phyloP scores from a whole-genome alignment of 352 stramenopile species.

The Peronosclerospora sorghi region DNA sequence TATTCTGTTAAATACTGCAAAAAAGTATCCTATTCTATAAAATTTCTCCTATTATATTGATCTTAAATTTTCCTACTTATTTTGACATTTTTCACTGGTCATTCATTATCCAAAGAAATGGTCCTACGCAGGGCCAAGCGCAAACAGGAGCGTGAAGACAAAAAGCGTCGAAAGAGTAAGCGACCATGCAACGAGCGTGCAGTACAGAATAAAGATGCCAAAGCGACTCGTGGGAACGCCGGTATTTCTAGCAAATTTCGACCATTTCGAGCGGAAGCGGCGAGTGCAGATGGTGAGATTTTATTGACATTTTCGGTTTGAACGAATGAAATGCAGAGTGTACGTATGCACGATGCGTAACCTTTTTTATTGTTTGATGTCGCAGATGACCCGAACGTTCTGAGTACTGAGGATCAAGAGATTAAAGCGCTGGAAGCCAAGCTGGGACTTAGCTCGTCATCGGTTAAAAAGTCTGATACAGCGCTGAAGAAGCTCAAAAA shows the following conservation, averaged over 20 bases:
- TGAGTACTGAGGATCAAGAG: conserved; percentile 39
- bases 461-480: conserved; percentile 26
- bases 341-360: too few species aligned
- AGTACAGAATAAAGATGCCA: conserved; percentile 4
- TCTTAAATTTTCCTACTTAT: too few species aligned
- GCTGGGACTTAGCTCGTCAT: conserved; percentile 31
- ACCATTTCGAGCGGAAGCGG: conserved; percentile 62
- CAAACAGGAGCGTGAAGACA: conserved; percentile 65
- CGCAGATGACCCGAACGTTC: conserved; percentile 15
- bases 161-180: conserved; percentile 66
- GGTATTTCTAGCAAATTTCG: conserved; percentile 68
- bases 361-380: background rate
- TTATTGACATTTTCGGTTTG: background rate
- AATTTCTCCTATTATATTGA: too few species aligned
- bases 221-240: conserved; percentile 3
- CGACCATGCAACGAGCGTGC: conserved; percentile 26
- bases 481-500: conserved; percentile 60
- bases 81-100: too few species aligned
- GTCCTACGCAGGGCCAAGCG: conserved; percentile 66
- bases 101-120: too few species aligned
- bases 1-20: too few species aligned
- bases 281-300: conserved; percentile 10
- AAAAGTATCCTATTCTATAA: too few species aligned
- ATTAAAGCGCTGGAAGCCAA: conserved; percentile 72
- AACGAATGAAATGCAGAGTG: background rate